Evolutionary conservation across 805 yeast species (phyloP).

Genomic region (Candida nonsorbophila): DNA sequence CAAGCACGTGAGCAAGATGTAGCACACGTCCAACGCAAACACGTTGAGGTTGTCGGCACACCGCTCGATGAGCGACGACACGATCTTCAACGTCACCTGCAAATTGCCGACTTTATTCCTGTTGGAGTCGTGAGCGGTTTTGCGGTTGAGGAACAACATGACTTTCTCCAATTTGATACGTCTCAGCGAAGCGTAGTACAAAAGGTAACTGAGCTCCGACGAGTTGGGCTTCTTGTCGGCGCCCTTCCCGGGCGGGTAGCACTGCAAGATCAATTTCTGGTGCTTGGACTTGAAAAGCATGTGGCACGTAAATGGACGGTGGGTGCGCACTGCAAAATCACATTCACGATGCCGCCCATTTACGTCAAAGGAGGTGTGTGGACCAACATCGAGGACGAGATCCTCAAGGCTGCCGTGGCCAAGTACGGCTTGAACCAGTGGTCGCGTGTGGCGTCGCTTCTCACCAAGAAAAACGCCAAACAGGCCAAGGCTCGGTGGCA

Average conservation of each 20-base stretch:
- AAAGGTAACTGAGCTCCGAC: conserved; percentile 80
- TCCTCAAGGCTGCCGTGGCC: conserved; percentile 83
- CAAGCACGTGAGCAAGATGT: conserved; percentile 50
- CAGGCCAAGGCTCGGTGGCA: conserved; percentile 93
- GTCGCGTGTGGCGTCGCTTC: conserved; percentile 84
- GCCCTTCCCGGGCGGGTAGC: conserved; percentile 87
- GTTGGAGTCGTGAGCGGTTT: conserved; percentile 55
- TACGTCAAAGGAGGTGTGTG: conserved; percentile 87
- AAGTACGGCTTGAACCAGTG: conserved; percentile 94
- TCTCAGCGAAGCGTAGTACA: conserved; percentile 87
- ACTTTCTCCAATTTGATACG: conserved; percentile 87
- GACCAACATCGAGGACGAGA: conserved; percentile 83
- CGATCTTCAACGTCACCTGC: conserved; percentile 71
- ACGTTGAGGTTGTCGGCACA: conserved; percentile 83
- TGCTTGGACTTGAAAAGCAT: conserved; percentile 68
- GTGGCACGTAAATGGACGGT: conserved; percentile 10
- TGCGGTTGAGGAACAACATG: conserved; percentile 58
- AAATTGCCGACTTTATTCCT: conserved; percentile 71
- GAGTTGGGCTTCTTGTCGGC: conserved; percentile 88
- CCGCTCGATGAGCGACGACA: conserved; percentile 62
- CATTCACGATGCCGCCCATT: conserved; percentile 43
- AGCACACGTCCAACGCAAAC: conserved; percentile 65
- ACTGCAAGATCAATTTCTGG: conserved; percentile 82
- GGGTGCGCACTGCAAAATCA: too few relatives aligned
- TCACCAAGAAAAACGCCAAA: conserved; percentile 80